Percentiles rank a stretch among this genome's conserved stretches.
phyloP scores from a whole-genome alignment of 75 land plant species.

The Cryptomeria japonica region DNA sequence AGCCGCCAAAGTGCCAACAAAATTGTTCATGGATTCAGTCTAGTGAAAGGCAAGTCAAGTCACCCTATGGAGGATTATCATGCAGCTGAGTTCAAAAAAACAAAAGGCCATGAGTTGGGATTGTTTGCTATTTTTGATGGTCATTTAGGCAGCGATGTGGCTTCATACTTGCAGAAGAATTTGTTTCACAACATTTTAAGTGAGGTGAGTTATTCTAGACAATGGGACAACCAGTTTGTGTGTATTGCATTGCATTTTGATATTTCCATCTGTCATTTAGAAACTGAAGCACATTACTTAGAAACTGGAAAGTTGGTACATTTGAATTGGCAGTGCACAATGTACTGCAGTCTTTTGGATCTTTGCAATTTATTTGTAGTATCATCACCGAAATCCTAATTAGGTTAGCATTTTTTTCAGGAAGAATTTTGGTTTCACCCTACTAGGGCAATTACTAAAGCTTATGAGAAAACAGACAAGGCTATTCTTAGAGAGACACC shows the following conservation, averaged over 20 bases:
- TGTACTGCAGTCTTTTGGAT: neutral
- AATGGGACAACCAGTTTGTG: neutral
- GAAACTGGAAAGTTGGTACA: neutral
- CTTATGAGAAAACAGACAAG: conserved; percentile 74
- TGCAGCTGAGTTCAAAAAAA: conserved; percentile 35
- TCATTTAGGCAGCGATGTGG: conserved; percentile 59
- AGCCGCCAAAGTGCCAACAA: conserved; percentile 11
- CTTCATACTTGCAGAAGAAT: conserved; percentile 53
- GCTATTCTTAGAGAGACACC: conserved; percentile 63
- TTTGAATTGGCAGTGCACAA: neutral
- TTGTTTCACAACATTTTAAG: conserved; percentile 69
- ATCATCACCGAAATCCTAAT: neutral
- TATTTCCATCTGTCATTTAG: neutral
- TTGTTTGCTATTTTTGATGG: conserved; percentile 81
- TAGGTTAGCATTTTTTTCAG: conserved; percentile 22
- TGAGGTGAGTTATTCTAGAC: conserved; percentile 34
- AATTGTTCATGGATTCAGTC: conserved; percentile 35
- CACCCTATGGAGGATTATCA: conserved; percentile 56
- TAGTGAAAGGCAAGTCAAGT: conserved; percentile 43
- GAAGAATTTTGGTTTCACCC: conserved; percentile 76
- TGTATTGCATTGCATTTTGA: neutral
- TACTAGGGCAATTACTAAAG: conserved; percentile 54
- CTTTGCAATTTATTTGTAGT: neutral
- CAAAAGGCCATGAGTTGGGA: conserved; percentile 44
- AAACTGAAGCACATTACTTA: neutral